phyloP scores from a whole-genome alignment of 208 protist species.

The Trypanosoma boissoni region DNA sequence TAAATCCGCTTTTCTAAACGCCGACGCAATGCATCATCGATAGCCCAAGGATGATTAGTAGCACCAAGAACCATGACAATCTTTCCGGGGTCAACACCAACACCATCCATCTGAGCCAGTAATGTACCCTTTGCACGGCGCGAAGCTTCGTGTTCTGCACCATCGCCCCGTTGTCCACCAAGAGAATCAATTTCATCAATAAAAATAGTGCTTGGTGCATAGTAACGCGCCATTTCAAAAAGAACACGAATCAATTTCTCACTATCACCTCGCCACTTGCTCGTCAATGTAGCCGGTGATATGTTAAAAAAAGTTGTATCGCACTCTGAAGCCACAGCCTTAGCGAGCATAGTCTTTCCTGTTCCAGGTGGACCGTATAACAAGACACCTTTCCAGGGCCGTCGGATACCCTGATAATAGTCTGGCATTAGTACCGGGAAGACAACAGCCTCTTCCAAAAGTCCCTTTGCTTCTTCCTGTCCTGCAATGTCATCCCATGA shows the following conservation, averaged over 20 bases:
- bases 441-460: constrained; percentile 92
- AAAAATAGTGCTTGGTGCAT: constrained; percentile 93
- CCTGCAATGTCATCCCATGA: constrained; percentile 90
- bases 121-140: constrained; percentile 99
- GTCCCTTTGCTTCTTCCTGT: constrained; percentile 85
- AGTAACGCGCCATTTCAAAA: constrained; percentile 91
- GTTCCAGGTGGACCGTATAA: constrained; percentile 93
- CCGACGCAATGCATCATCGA: constrained; percentile 92
- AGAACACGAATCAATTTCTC: constrained; percentile 93
- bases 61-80: constrained; percentile 93
- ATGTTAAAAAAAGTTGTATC: constrained; percentile 95
- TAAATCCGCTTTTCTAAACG: constrained; percentile 93
- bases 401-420: constrained; percentile 90
- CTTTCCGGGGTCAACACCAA: constrained; percentile 68
- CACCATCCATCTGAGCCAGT: constrained; percentile 96
- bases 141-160: constrained; percentile 88
- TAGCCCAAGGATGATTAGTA: constrained; percentile 92
- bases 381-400: constrained; percentile 91
- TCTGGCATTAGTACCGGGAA: constrained; percentile 92
- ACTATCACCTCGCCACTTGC: constrained; percentile 93
- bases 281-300: constrained; percentile 87
- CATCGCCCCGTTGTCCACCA: constrained; percentile 81
- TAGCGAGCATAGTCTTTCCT: constrained; percentile 93
- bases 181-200: constrained; percentile 96
- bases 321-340: constrained; percentile 90